Evolutionary conservation across 2,329 filamentous ascomycete species (phyloP).

Genomic region (Tolypocladium amazonense): DNA sequence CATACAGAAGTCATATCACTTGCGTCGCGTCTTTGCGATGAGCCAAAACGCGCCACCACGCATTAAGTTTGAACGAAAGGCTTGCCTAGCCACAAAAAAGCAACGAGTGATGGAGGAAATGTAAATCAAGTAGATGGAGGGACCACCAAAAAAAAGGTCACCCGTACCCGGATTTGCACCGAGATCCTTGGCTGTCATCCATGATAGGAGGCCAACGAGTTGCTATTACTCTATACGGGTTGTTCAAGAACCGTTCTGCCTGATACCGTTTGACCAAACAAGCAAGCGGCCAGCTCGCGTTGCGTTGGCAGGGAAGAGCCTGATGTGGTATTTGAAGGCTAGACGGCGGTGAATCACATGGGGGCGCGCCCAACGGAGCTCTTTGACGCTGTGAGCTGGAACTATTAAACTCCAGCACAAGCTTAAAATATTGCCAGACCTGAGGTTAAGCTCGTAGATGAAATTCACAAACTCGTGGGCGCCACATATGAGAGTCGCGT

Average conservation of each 20-base stretch:
- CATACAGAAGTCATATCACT: too few species aligned
- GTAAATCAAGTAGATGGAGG: not conserved
- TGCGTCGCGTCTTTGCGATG: not conserved
- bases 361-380: not conserved
- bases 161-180: conserved; percentile 26
- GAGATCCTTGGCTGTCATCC: conserved; percentile 23
- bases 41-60: not conserved
- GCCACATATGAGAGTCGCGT: too few species aligned
- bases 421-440: not conserved
- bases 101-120: fast-evolving
- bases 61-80: not conserved
- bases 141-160: conserved; percentile 8
- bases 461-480: not conserved
- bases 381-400: not conserved
- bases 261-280: conserved; percentile 1
- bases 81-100: not conserved
- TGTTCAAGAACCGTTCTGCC: not conserved
- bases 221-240: conserved; percentile 23
- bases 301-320: not conserved
- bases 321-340: not conserved
- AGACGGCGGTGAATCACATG: not conserved
- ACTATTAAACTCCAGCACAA: not conserved
- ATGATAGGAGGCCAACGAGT: conserved; percentile 25
- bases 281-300: not conserved
- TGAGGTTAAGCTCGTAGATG: not conserved